Evolutionary conservation across 768 basidiomycete genomes (phyloP).

Genomic region (Plicaturopsis crispa): DNA sequence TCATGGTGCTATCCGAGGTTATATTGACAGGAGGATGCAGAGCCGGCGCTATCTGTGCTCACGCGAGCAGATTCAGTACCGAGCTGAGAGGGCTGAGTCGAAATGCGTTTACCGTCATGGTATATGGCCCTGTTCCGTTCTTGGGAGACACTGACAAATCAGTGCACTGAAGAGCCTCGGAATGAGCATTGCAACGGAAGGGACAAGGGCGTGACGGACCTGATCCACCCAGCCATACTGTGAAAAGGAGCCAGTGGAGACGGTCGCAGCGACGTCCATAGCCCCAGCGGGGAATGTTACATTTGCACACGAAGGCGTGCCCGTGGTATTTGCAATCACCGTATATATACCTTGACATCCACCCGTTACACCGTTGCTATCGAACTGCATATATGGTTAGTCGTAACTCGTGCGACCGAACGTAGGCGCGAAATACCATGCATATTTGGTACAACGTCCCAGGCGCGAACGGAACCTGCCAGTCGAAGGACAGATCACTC

Average conservation of each 20-base stretch:
- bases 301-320: constrained; percentile 39
- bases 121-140: constrained; percentile 56
- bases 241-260: constrained; percentile 41
- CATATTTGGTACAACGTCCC: constrained; percentile 63
- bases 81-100: not conserved
- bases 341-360: constrained; percentile 56
- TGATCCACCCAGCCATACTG: constrained; percentile 55
- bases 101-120: constrained; percentile 36
- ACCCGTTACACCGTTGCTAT: constrained; percentile 47
- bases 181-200: not conserved
- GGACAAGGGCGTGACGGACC: constrained; percentile 21
- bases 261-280: constrained; percentile 37
- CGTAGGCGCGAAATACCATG: constrained; percentile 33
- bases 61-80: not conserved
- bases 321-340: constrained; percentile 35
- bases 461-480: constrained; percentile 50
- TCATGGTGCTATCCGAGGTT: no score
- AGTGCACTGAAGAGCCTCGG: constrained; percentile 34
- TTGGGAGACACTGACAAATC: constrained; percentile 45
- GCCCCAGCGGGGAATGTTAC: constrained; percentile 34
- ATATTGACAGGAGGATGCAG: constrained; percentile 57
- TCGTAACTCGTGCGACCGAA: not conserved
- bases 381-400: constrained; percentile 31
- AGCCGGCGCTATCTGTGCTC: constrained; percentile 49
- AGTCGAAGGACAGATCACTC: constrained; percentile 33